A percentile compares a stretch with the other conserved stretches of the same genome.
Conservation (phyloP, 192 early-diverging fungal genomes). For the Entomortierella chlamydospora region DNA sequence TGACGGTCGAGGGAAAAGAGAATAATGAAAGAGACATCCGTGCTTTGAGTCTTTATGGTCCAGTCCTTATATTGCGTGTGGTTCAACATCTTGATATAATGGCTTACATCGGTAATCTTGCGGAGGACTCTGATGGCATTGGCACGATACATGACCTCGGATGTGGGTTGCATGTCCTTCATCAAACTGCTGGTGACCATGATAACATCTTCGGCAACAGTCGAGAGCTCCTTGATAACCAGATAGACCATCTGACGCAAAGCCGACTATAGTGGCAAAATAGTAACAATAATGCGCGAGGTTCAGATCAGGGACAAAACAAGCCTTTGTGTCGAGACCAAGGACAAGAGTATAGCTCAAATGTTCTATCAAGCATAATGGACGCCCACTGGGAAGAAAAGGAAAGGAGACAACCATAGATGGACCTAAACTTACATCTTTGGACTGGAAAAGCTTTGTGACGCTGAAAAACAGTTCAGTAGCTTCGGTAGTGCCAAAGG, state of each 20-base stretch:
- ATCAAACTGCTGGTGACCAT: constrained; percentile 97
- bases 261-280: constrained; percentile 69
- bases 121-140: constrained; percentile 96
- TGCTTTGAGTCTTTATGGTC: neutral
- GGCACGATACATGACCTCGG: constrained; percentile 92
- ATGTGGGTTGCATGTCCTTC: constrained; percentile 96
- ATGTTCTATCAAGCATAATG: neutral
- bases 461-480: constrained; percentile 98
- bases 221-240: constrained; percentile 95
- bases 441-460: constrained; percentile 96
- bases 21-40: neutral
- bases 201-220: constrained; percentile 94
- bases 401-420: too few relatives aligned
- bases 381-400: neutral
- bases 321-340: too few relatives aligned
- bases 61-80: neutral
- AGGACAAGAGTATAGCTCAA: too few relatives aligned
- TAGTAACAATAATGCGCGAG: too few relatives aligned
- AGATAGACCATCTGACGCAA: constrained; percentile 98
- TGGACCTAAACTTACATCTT: constrained; percentile 76
- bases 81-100: too few relatives aligned
- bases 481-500: constrained; percentile 93
- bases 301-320: neutral
- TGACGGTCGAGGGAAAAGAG: neutral
- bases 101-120: constrained; percentile 92